Evolutionary conservation across 2,329 filamentous ascomycete genomes (phyloP).

Genomic region (Exophiala xenobiotica): DNA sequence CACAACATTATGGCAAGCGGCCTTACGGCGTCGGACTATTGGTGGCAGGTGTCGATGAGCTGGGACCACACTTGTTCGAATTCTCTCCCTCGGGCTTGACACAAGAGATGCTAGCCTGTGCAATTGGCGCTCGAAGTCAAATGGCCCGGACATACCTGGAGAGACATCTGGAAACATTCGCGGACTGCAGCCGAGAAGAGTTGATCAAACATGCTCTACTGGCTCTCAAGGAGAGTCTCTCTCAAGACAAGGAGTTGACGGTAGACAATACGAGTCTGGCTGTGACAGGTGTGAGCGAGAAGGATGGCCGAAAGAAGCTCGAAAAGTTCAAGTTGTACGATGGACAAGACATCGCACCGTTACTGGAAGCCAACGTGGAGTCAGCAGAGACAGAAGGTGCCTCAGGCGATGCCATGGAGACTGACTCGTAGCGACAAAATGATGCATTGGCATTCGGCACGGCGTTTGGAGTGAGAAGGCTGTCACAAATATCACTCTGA

Average conservation of each 20-base stretch:
- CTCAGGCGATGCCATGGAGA: slow-evolving; percentile 55
- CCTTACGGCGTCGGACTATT: slow-evolving; percentile 94
- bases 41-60: slow-evolving; percentile 89
- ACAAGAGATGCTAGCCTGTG: slow-evolving; percentile 94
- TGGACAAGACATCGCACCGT: slow-evolving; percentile 78
- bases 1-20: slow-evolving; percentile 93
- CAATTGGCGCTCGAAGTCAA: slow-evolving; percentile 92
- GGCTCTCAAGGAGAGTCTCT: slow-evolving; percentile 91
- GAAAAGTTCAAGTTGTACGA: slow-evolving; percentile 91
- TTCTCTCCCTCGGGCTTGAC: slow-evolving; percentile 96
- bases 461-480: slow-evolving; percentile 27
- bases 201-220: slow-evolving; percentile 85
- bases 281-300: slow-evolving; percentile 63
- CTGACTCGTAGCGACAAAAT: slow-evolving; percentile 45
- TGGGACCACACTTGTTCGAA: slow-evolving; percentile 93
- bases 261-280: slow-evolving; percentile 95
- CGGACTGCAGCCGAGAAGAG: slow-evolving; percentile 73
- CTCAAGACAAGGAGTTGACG: slow-evolving; percentile 96
- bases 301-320: slow-evolving; percentile 55
- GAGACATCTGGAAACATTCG: slow-evolving; percentile 82
- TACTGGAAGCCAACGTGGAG: slow-evolving; percentile 69
- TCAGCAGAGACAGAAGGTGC: slow-evolving; percentile 45
- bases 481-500: slow-evolving; percentile 8
- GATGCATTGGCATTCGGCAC: slow-evolving; percentile 14
- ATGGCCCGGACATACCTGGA: slow-evolving; percentile 98